A percentile compares a stretch with the other conserved stretches of the same genome.
These are phyloP conservation scores for Xylaria sp. DNA, from an alignment of 2,329 filamentous ascomycete species.

Conservation along the genomic window DNA sequence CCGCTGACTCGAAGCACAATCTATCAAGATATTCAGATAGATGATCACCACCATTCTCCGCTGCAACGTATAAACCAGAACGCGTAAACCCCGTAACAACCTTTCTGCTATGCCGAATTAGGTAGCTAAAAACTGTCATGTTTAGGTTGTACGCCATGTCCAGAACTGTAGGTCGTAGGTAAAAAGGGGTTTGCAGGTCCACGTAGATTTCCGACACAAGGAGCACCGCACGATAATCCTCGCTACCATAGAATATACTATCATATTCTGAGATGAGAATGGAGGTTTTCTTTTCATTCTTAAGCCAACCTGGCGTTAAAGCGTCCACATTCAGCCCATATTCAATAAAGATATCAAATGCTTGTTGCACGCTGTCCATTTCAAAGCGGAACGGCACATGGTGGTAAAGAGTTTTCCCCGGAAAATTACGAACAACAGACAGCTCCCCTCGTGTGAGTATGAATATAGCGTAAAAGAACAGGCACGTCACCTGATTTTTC, in stretches of 20 bases:
- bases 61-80: neutral
- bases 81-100: neutral
- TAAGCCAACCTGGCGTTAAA: neutral
- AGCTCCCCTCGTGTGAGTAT: neutral
- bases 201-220: neutral
- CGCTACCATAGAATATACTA: neutral
- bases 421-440: too few relatives aligned
- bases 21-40: neutral
- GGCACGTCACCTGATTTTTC: neutral
- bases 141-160: neutral
- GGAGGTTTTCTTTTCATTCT: neutral
- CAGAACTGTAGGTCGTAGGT: neutral
- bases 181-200: neutral
- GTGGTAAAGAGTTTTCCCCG: neutral
- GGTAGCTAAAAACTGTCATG: neutral
- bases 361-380: neutral
- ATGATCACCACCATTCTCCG: neutral
- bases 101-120: neutral
- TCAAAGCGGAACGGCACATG: neutral
- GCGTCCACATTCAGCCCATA: neutral
- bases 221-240: neutral
- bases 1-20: neutral
- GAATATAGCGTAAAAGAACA: neutral
- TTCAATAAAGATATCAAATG: slow-evolving; percentile 4
- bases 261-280: neutral